Percentiles rank a stretch among this genome's conserved stretches.
These are phyloP conservation scores for Phytopythium chamaehyphon DNA, from an alignment of 352 stramenopile genomes.

Conservation along the genomic window DNA sequence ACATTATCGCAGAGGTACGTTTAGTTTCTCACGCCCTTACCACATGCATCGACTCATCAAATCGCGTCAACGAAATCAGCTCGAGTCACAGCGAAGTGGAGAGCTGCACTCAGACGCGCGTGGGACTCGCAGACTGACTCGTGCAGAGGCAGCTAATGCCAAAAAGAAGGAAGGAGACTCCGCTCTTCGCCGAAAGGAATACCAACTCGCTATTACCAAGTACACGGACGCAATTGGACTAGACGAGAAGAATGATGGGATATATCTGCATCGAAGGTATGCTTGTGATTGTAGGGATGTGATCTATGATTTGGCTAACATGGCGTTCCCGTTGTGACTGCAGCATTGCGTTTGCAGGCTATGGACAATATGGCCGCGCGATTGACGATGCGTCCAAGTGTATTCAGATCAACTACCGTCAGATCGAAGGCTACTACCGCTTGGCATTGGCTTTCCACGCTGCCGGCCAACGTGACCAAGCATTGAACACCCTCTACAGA, in stretches of 20 bases:
- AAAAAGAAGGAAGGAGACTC: constrained; percentile 44
- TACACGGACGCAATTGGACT: constrained; percentile 48
- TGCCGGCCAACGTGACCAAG: constrained; percentile 39
- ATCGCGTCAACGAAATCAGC: background rate
- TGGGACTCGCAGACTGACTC: constrained; percentile 21
- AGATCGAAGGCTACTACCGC: constrained; percentile 54
- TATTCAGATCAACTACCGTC: constrained; percentile 57
- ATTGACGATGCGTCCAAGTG: constrained; percentile 53
- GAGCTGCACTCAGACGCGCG: constrained; percentile 6
- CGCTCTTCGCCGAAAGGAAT: constrained; percentile 48
- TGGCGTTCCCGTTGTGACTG: background rate
- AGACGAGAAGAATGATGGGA: constrained; percentile 45
- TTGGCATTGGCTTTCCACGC: constrained; percentile 42
- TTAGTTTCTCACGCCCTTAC: background rate
- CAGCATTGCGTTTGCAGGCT: constrained; percentile 40
- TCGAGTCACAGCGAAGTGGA: background rate
- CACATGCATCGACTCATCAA: background rate
- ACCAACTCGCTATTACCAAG: constrained; percentile 32
- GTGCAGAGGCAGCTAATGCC: constrained; percentile 18
- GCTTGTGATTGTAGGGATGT: too few species aligned
- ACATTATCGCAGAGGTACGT: constrained; percentile 46
- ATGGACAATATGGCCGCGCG: constrained; percentile 27
- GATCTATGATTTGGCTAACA: too few species aligned
- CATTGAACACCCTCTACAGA: constrained; percentile 47
- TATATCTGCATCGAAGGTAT: constrained; percentile 46